A percentile compares a stretch with the other conserved stretches of the same genome.
phyloP scores from a whole-genome alignment of 768 basidiomycete species.

The Fomitopsis serialis region DNA sequence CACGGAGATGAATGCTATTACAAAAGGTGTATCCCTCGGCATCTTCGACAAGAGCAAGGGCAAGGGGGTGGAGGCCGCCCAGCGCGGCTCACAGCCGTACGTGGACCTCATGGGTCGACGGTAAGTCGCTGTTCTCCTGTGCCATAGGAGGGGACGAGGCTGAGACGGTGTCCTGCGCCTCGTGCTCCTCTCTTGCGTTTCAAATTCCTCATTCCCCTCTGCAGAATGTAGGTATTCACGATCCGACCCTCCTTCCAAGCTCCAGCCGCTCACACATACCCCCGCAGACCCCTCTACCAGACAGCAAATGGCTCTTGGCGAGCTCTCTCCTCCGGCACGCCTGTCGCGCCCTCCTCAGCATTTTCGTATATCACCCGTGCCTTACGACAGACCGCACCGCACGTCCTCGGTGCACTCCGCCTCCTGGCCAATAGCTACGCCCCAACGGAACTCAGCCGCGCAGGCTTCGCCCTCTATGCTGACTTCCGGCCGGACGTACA shows the following conservation, averaged over 20 bases:
- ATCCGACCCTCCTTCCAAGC: not conserved
- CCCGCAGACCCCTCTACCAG: slow-evolving; percentile 69
- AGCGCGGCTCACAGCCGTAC: slow-evolving; percentile 69
- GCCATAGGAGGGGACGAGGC: not conserved
- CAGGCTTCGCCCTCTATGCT: slow-evolving; percentile 77
- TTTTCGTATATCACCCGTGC: slow-evolving; percentile 80
- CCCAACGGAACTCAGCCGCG: slow-evolving; percentile 51
- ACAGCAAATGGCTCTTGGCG: slow-evolving; percentile 69
- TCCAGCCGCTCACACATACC: slow-evolving; percentile 1
- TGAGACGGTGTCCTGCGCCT: not conserved
- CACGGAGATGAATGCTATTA: slow-evolving; percentile 86
- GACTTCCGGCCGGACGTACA: slow-evolving; percentile 81
- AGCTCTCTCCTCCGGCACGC: slow-evolving; percentile 67
- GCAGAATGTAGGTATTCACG: slow-evolving; percentile 11
- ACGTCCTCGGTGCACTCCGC: slow-evolving; percentile 72
- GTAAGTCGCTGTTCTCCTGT: slow-evolving; percentile 26
- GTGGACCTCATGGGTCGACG: slow-evolving; percentile 81
- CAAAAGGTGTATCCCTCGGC: slow-evolving; percentile 82
- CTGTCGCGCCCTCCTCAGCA: slow-evolving; percentile 67
- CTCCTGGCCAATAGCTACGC: slow-evolving; percentile 58
- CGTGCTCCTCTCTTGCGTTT: not conserved
- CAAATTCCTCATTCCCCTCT: not conserved
- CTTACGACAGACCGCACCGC: slow-evolving; percentile 73
- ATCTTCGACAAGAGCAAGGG: slow-evolving; percentile 56
- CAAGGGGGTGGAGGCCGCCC: slow-evolving; percentile 47